phyloP scores from a whole-genome alignment of 2,329 filamentous ascomycete genomes.

The Fusarium camptoceras region DNA sequence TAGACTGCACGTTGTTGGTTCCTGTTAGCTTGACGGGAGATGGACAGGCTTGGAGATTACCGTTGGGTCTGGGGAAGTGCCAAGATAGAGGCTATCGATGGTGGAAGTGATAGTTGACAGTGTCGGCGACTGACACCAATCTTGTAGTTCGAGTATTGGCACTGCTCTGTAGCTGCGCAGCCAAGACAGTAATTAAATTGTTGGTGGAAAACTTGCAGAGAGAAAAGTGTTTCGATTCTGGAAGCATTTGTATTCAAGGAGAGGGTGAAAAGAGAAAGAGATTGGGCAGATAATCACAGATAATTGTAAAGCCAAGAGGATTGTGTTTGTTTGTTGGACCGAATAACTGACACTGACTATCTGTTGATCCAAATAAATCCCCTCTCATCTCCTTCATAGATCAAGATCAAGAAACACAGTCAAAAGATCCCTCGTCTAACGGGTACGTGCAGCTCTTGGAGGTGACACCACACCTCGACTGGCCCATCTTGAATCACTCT shows the following conservation, averaged over 20 bases:
- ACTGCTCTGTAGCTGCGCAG: constrained; percentile 1
- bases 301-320: constrained; percentile 14
- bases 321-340: not conserved
- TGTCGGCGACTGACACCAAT: not conserved
- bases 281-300: not conserved
- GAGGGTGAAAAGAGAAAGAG: not conserved
- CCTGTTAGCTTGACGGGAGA: constrained; percentile 3
- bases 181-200: not conserved
- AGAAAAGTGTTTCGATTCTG: not conserved
- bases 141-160: not conserved
- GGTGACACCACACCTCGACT: constrained; percentile 30
- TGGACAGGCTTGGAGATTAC: not conserved
- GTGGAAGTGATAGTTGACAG: not conserved
- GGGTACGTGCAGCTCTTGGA: constrained; percentile 30
- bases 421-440: constrained; percentile 19
- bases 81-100: not conserved
- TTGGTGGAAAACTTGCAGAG: not conserved
- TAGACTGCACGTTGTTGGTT: constrained; percentile 4
- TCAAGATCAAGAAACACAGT: not conserved
- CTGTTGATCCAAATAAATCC: not conserved
- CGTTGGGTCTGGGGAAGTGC: not conserved
- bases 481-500: constrained; percentile 20
- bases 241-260: not conserved
- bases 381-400: not conserved
- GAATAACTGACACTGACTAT: not conserved